phyloP scores from a whole-genome alignment of 2,329 filamentous ascomycete species.

The Teratosphaeria viscida region DNA sequence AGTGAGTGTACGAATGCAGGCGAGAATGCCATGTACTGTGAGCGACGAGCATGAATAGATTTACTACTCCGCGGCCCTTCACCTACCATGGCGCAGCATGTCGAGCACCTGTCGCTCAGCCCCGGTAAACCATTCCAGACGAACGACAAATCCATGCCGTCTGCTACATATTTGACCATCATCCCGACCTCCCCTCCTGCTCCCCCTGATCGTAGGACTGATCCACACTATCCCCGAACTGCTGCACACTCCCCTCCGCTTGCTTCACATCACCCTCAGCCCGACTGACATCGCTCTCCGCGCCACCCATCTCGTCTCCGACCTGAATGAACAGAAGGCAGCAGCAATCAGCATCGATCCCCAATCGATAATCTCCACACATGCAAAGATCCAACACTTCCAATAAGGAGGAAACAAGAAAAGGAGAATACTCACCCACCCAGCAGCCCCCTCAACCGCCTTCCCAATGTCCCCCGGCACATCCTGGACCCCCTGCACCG shows the following conservation, averaged over 20 bases:
- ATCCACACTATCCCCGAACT: conserved; percentile 1
- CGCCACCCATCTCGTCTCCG: conserved; percentile 1
- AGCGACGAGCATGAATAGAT: too few species aligned
- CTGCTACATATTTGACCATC: neutral
- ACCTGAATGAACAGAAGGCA: neutral
- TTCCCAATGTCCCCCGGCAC: conserved; percentile 8
- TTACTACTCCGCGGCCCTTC: too few species aligned
- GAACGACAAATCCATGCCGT: neutral
- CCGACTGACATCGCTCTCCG: neutral
- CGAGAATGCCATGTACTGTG: too few species aligned
- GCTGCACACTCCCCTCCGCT: neutral
- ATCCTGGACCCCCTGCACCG: conserved; percentile 8
- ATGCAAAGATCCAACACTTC: neutral
- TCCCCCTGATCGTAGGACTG: conserved; percentile 3
- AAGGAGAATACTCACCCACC: neutral
- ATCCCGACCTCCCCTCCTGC: neutral
- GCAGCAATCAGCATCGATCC: neutral
- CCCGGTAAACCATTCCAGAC: too few species aligned
- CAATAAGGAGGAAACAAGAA: neutral
- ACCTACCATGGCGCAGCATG: too few species aligned
- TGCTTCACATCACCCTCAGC: neutral
- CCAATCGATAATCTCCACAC: neutral
- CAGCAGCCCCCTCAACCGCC: conserved; percentile 6
- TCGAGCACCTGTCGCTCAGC: too few species aligned
- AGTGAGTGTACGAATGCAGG: too few species aligned